These are phyloP conservation scores for Nicotiana tomentosiformis DNA, from an alignment of 257 asterid genomes.

Conservation along the genomic window DNA sequence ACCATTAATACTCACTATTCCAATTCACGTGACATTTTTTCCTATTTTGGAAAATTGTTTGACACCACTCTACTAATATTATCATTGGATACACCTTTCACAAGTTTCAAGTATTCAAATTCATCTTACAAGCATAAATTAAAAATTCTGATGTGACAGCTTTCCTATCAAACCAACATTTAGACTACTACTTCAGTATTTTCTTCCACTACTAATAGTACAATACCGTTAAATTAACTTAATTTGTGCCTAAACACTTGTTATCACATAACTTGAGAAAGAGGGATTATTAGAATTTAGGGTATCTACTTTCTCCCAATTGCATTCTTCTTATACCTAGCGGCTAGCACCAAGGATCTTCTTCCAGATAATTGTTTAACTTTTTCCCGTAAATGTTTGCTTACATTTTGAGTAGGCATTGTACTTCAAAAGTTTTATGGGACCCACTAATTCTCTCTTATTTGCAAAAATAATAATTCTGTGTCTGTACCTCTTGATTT, in stretches of 20 bases:
- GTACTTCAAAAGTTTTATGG: neutral
- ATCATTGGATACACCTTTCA: neutral
- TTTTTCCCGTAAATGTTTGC: neutral
- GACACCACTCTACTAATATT: neutral
- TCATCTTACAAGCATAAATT: neutral
- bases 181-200: neutral
- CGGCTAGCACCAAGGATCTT: neutral
- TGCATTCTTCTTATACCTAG: neutral
- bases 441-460: too few species aligned
- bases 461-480: too few species aligned
- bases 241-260: neutral
- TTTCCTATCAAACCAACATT: neutral
- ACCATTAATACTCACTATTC: neutral
- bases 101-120: neutral
- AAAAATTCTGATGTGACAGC: neutral
- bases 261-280: neutral
- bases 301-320: neutral
- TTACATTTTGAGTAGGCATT: neutral
- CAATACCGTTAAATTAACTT: neutral
- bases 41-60: neutral
- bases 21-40: neutral
- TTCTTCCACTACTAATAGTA: neutral
- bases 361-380: neutral
- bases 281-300: neutral
- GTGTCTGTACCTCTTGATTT: too few species aligned